Conservation (phyloP, 2,329 filamentous ascomycete genomes). For the Hymenoscyphus fraxineus region DNA sequence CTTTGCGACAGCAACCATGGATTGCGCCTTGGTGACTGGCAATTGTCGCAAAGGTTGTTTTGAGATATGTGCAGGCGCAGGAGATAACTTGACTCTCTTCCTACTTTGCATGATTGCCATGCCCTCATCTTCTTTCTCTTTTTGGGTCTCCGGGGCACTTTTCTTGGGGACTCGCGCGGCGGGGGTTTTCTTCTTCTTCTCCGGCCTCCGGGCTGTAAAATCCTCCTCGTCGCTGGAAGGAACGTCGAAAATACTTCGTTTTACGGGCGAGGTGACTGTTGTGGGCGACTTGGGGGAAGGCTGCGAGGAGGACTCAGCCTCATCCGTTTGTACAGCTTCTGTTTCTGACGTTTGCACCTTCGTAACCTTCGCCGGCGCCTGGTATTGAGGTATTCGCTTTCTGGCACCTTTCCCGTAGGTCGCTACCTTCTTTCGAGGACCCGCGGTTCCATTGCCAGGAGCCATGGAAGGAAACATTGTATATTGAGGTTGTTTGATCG, state of each 20-base stretch:
- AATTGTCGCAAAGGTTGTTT: slow-evolving; percentile 1
- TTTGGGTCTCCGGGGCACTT: slow-evolving; percentile 2
- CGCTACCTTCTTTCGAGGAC: slow-evolving; percentile 30
- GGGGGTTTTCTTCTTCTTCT: slow-evolving; percentile 16
- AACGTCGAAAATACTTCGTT: background rate
- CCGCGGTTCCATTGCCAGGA: slow-evolving; percentile 23
- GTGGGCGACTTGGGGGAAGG: background rate
- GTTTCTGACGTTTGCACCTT: background rate
- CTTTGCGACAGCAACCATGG: background rate
- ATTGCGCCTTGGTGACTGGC: slow-evolving; percentile 2
- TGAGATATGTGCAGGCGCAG: slow-evolving; percentile 3
- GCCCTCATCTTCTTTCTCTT: slow-evolving; percentile 16
- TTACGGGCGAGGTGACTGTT: background rate
- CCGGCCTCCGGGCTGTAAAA: slow-evolving; percentile 11
- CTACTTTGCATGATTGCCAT: slow-evolving; percentile 16
- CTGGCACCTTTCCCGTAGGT: slow-evolving; percentile 35
- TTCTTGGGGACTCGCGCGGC: slow-evolving; percentile 5
- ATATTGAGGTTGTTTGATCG: background rate
- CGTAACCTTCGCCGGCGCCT: background rate
- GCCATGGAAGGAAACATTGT: slow-evolving; percentile 27
- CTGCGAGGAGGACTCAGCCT: background rate
- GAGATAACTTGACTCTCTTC: slow-evolving; percentile 31
- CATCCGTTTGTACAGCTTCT: background rate
- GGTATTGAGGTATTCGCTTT: slow-evolving; percentile 30
- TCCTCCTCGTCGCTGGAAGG: slow-evolving; percentile 22